Base-by-base conservation (phyloP, 768 basidiomycete species). In the Terana coerulea region DNA sequence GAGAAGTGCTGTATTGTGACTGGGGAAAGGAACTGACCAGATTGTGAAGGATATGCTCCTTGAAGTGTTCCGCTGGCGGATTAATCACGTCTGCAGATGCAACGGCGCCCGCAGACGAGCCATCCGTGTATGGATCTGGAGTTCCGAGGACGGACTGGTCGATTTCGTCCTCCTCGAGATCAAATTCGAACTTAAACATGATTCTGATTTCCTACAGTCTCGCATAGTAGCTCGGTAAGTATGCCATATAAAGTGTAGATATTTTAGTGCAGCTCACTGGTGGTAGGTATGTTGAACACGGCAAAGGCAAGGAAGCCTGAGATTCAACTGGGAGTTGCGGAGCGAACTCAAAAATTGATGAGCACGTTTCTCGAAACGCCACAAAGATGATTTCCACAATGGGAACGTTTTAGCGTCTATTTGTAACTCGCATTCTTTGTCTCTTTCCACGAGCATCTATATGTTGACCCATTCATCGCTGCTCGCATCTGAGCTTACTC, bases 131-230 rank as follows among this genome's bases (percentile, higher is more conserved):
- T 52, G 15, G 40, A 29, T 37, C 34, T 5, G 25, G 37, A 10
- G 22, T 49, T 14, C 21, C 35, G 30, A 40, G 34, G 29, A 53
- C 15, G 52, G 36, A 14, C 36, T 63, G 55, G 31, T 66, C 61
- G 28, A 65, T 56, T 53, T 73, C 69, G 42, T 70, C 65, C 53
- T 75, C 75, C 49, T 78, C 78, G 25, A 87, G 55, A 51, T 82
- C 74, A 59, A 90, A 91, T 61, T 84, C 75, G 63, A 86, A 88
- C 57, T 81, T 84, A 75, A 86, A 86, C 80, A 82, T 83, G 25
- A 17, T 19, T 34, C 10, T 10, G 33, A 19, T 44, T n/a, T 11
- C 5, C 17, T 3, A 39, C 11, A 39, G 17, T 39, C 24, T 3
- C 9, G 21, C 10, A 14, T 3, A 39, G 2, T 14, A 3, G 10